phyloP scores from a whole-genome alignment of 2,329 filamentous ascomycete genomes.

The Xylariaceae sp. region DNA sequence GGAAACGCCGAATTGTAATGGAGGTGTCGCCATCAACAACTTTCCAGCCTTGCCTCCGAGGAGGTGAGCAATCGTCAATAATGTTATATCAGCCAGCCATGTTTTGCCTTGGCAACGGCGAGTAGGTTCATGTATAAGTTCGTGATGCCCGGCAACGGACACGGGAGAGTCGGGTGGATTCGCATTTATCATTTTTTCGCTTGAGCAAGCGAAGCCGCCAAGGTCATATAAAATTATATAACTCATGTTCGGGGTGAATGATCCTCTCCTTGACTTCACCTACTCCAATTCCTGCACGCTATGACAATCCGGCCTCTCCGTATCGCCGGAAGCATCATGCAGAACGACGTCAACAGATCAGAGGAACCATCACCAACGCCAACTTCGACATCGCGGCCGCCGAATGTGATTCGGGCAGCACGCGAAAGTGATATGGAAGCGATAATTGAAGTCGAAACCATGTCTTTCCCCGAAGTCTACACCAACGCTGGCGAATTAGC shows the following conservation, averaged over 20 bases:
- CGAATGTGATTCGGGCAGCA: conserved; percentile 20
- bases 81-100: neutral
- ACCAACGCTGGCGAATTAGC: conserved; percentile 2
- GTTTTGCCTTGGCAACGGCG: conserved; percentile 5
- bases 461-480: conserved; percentile 27
- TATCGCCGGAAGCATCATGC: conserved; percentile 11
- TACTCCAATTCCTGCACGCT: conserved; percentile 26
- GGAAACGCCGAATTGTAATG: neutral
- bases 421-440: conserved; percentile 19
- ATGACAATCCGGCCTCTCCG: conserved; percentile 13
- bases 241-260: conserved; percentile 1
- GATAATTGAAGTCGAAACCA: conserved; percentile 23
- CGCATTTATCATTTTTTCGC: conserved; percentile 2
- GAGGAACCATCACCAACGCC: neutral
- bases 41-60: neutral
- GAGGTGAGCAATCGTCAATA: neutral
- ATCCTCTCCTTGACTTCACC: neutral
- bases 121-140: conserved; percentile 7
- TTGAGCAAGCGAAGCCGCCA: conserved; percentile 10
- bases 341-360: conserved; percentile 7
- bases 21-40: neutral
- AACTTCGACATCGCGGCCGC: neutral
- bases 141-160: conserved; percentile 3
- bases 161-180: neutral
- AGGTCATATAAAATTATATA: conserved; percentile 13